Evolutionary conservation across 108 stramenopile species (phyloP), one percentile per base, ranked within the genome.

Genomic region (Phaeodactylum tricornutum): DNA sequence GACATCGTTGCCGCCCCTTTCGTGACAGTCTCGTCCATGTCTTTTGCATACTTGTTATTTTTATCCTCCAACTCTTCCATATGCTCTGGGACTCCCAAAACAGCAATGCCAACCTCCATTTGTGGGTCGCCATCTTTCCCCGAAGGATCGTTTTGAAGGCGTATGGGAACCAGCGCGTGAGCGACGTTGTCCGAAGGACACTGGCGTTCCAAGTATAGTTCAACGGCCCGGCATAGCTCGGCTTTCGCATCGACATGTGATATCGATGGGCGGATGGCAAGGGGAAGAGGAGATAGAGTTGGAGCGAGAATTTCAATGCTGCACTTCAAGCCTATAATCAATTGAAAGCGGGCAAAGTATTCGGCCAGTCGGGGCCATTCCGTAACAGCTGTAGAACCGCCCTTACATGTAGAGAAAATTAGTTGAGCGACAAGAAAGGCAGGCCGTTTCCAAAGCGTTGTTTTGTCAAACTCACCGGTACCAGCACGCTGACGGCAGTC

Each of bases 231-330:
- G 23, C 40, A 54, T 4, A 74, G 59, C 29, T 41, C 39, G 39
- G 5, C 39, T 41, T 41, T 41, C 14, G 5, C 19, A 15, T 41
- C n/a, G n/a, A n/a, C n/a, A n/a, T n/a, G n/a, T n/a, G n/a, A n/a
- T n/a, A n/a, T 34, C 33, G 33, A 11, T 12, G 33, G 33, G 33
- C 12, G 5, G 39, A 41, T 9, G 9, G 14, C 8, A 16, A 91
- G 33, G 0, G 88, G 88, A 16, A 63, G 35, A 14, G 26, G 50
- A 8, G 66, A 71, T 23, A 91, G 50, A 0, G 72, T 66, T 27
- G 84, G 84, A 5, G 88, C 88, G 43, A 75, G 39, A 8, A 91
- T 82, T 57, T 91, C 81, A 6, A 91, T 52, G 42, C 79, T 72
- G 47, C 81, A 86, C 2, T 63, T 39, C 8, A 91, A 59, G 14